phyloP scores from a whole-genome alignment of 768 basidiomycete genomes.

The Agaricus blazei region DNA sequence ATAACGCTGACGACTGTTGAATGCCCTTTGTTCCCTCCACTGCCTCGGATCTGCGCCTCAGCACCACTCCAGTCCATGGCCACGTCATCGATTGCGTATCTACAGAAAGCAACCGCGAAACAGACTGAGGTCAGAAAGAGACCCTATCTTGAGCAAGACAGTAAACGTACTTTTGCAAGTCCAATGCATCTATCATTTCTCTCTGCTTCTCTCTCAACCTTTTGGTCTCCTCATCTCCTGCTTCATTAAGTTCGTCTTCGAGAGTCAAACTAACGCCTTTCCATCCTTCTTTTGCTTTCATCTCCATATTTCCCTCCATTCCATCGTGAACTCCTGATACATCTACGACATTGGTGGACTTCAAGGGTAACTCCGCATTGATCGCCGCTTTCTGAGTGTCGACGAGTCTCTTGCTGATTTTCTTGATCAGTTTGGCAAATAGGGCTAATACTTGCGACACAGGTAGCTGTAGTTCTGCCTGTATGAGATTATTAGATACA shows the following conservation, averaged over 20 bases:
- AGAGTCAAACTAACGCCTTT: constrained; percentile 41
- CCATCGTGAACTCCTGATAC: constrained; percentile 6
- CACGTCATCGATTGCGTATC: constrained; percentile 71
- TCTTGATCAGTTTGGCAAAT: constrained; percentile 87
- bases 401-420: constrained; percentile 69
- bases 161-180: constrained; percentile 74
- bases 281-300: constrained; percentile 22
- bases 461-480: constrained; percentile 79
- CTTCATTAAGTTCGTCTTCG: constrained; percentile 70
- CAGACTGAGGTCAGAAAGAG: background rate
- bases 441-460: constrained; percentile 86
- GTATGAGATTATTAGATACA: background rate
- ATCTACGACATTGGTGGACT: background rate
- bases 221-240: constrained; percentile 66
- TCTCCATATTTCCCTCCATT: background rate
- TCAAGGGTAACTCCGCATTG: constrained; percentile 50
- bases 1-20: constrained; percentile 80
- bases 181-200: constrained; percentile 83
- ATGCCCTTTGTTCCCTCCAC: constrained; percentile 38
- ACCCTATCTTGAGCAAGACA: background rate
- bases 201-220: constrained; percentile 74
- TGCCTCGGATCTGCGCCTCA: constrained; percentile 62
- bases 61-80: constrained; percentile 72
- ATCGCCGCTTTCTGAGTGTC: constrained; percentile 80
- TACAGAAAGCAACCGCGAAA: constrained; percentile 20